Evolutionary conservation across 805 yeast genomes (phyloP).

Genomic region (Candida parachauliodes): DNA sequence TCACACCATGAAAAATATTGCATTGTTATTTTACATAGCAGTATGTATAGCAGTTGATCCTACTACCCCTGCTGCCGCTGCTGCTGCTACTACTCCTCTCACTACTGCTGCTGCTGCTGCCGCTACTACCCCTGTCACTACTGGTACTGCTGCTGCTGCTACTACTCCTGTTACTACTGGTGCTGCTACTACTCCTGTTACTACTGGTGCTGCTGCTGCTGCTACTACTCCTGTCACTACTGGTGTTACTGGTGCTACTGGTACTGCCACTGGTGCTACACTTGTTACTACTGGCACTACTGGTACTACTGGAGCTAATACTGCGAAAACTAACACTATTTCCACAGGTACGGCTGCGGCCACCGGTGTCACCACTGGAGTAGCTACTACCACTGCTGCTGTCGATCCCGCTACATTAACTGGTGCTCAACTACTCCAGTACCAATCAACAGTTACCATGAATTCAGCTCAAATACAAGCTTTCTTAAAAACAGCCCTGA

Average conservation of each 20-base stretch:
- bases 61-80: slow-evolving; percentile 9
- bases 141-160: slow-evolving; percentile 16
- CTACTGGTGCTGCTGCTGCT: slow-evolving; percentile 15
- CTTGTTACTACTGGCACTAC: slow-evolving; percentile 15
- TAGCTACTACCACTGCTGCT: slow-evolving; percentile 11
- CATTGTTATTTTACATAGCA: slow-evolving; percentile 1
- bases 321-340: slow-evolving; percentile 15
- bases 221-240: slow-evolving; percentile 16
- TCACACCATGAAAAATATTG: background rate
- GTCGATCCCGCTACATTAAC: slow-evolving; percentile 15
- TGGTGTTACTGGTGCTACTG: slow-evolving; percentile 15
- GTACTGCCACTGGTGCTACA: slow-evolving; percentile 15
- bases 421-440: slow-evolving; percentile 11
- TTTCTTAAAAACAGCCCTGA: slow-evolving; percentile 7
- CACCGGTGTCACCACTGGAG: slow-evolving; percentile 9
- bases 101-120: slow-evolving; percentile 17
- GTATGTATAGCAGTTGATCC: slow-evolving; percentile 1
- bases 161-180: background rate
- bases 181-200: slow-evolving; percentile 13
- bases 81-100: slow-evolving; percentile 12
- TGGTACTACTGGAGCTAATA: slow-evolving; percentile 5
- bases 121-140: slow-evolving; percentile 13
- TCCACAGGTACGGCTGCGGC: slow-evolving; percentile 10
- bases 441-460: slow-evolving; percentile 11
- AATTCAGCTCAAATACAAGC: slow-evolving; percentile 11